Base-by-base conservation (phyloP, 2,329 filamentous ascomycete species). In the Teratosphaeriaceae sp. region DNA sequence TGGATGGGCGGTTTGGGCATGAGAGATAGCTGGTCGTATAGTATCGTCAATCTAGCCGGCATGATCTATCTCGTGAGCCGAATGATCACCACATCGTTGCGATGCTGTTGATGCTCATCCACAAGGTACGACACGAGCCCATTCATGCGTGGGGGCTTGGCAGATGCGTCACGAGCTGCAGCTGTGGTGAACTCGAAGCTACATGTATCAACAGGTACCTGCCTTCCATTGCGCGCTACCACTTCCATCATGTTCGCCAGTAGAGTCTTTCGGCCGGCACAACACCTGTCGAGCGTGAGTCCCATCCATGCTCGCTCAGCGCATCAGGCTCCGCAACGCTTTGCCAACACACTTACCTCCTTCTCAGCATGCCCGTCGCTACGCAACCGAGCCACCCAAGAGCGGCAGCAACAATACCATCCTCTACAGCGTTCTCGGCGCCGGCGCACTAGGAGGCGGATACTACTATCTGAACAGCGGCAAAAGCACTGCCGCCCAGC, bases 381-480 rank as follows among this genome's bases (percentile, higher is more conserved):
- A 94, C 67, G 85, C 89, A 44, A 84, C 85, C 51, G 65, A 72
- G 49, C 64, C 67, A 34, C 69, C 72, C 47, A 66, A 65, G 59
- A 54, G 63, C 66, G 69, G 75, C 49, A 69, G 74, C 61, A 76
- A 72, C 61, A 80, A 78, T 59, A 65, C 75, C 29, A 62, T 79
- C 27, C 64, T 88, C 50, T 82, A 80, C 61, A 80, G 73, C 18
- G 12, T 35, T 44, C 72, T 76, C 37, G 81, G 74, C 27, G 76
- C 71, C 40, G 78, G 70, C 45, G 68, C 79, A 41, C 73, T 73
- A 44, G 65, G 79, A 16, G 84, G 78, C 46, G 75, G 68, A 40
- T 78, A 75, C 63, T 73, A 73, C 55, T 76, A 65, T 56, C 36
- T 38, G 34, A 76, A 65, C 56, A 38, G 34, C 37, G 30, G 31